Conservation (phyloP, 1,284 basidiomycete species). For the Fomes fomentarius region DNA sequence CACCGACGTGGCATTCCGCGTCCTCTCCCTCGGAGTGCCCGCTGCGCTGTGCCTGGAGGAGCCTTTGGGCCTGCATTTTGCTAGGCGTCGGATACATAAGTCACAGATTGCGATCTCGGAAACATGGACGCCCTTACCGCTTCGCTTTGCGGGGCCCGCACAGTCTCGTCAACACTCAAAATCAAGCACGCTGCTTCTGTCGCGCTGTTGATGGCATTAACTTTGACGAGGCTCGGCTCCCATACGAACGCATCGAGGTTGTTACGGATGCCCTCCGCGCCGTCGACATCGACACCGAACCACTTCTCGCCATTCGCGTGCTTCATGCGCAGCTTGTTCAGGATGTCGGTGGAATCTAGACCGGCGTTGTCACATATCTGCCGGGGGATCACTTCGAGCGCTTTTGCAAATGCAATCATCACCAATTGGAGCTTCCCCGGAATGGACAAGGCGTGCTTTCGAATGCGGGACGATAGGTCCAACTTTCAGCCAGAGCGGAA, state of each 20-base stretch:
- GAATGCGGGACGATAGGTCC: slow-evolving; percentile 94
- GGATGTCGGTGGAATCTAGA: slow-evolving; percentile 94
- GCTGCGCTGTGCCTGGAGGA: slow-evolving; percentile 82
- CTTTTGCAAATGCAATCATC: slow-evolving; percentile 95
- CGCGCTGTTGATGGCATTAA: slow-evolving; percentile 94
- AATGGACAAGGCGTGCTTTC: slow-evolving; percentile 90
- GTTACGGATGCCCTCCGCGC: slow-evolving; percentile 85
- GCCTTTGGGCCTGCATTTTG: slow-evolving; percentile 79
- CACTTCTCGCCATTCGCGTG: slow-evolving; percentile 89
- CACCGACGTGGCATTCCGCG: slow-evolving; percentile 75
- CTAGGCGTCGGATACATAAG: slow-evolving; percentile 32
- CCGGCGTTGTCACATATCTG: slow-evolving; percentile 99
- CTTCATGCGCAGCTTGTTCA: slow-evolving; percentile 97
- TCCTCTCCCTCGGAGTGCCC: slow-evolving; percentile 83
- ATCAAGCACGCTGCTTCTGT: slow-evolving; percentile 97
- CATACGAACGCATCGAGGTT: slow-evolving; percentile 98
- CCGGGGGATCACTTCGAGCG: slow-evolving; percentile 96
- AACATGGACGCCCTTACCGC: slow-evolving; percentile 51
- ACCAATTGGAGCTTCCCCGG: slow-evolving; percentile 97
- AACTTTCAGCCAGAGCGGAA: slow-evolving; percentile 63
- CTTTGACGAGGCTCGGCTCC: slow-evolving; percentile 96
- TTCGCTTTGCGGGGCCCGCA: slow-evolving; percentile 92
- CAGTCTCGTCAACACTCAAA: slow-evolving; percentile 93
- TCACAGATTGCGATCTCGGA: background rate
- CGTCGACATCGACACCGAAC: slow-evolving; percentile 97